Conservation (phyloP, 495 filamentous ascomycete species). For the Schizothecium vesticola region DNA sequence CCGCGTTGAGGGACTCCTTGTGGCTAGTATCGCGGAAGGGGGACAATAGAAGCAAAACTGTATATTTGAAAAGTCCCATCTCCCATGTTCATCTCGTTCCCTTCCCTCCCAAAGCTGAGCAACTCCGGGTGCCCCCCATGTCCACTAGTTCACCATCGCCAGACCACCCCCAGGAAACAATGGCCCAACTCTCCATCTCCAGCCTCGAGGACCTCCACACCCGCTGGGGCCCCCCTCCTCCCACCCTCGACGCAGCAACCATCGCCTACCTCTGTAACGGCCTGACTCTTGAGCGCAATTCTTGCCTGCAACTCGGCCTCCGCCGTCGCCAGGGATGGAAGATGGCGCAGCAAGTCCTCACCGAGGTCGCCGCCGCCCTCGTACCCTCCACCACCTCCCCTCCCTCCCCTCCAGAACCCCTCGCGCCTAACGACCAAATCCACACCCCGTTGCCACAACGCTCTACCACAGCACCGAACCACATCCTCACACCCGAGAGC, state of each 20-base stretch:
- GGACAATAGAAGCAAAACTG: background rate
- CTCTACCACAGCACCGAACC: background rate
- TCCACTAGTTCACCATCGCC: too few species aligned
- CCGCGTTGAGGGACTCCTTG: background rate
- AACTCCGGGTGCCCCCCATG: background rate
- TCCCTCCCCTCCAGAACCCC: background rate
- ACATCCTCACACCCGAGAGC: background rate
- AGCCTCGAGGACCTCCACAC: background rate
- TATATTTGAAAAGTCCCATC: background rate
- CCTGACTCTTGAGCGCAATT: background rate
- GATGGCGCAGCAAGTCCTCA: background rate
- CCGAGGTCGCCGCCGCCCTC: background rate
- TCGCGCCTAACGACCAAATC: background rate
- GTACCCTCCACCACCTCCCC: background rate
- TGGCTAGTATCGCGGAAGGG: background rate
- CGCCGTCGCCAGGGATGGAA: background rate
- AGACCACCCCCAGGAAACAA: background rate
- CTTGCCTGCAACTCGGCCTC: background rate
- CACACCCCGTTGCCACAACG: background rate
- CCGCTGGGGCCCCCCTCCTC: conserved; percentile 5
- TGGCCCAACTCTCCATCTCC: background rate
- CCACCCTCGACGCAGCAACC: background rate
- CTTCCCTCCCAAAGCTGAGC: background rate
- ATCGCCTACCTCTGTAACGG: conserved; percentile 1
- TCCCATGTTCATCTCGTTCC: background rate